A percentile compares a stretch with the other conserved stretches of the same genome.
Conservation (phyloP, 2,329 filamentous ascomycete species). For the Trichoderma atrobrunneum region DNA sequence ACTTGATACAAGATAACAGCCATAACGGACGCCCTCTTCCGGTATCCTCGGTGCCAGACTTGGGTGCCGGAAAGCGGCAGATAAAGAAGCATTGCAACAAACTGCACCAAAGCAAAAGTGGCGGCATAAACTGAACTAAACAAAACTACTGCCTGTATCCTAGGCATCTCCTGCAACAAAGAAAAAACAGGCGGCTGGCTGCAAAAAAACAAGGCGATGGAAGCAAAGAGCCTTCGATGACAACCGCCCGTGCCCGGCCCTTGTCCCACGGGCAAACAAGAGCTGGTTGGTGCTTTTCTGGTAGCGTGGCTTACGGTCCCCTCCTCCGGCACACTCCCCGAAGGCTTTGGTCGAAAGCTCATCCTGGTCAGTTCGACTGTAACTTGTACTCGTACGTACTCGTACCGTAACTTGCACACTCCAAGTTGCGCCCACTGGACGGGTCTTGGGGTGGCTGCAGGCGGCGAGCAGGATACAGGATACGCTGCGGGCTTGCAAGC, state of each 20-base stretch:
- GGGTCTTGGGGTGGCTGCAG: background rate
- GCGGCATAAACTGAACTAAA: background rate
- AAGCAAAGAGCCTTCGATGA: background rate
- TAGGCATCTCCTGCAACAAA: background rate
- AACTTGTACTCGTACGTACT: background rate
- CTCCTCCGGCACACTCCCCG: constrained; percentile 16
- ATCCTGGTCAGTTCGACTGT: background rate
- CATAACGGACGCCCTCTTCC: background rate
- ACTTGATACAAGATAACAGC: background rate
- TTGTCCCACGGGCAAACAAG: constrained; percentile 14
- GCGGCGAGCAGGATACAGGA: background rate
- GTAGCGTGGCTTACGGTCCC: constrained; percentile 16
- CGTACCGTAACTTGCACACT: background rate
- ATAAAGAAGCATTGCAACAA: background rate
- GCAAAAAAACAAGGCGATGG: background rate
- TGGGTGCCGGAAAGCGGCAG: background rate
- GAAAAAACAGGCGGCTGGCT: background rate
- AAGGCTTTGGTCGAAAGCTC: background rate
- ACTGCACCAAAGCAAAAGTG: background rate
- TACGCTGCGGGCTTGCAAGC: background rate
- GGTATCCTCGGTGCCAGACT: background rate
- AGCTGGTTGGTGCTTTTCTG: constrained; percentile 17
- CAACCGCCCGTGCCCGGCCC: constrained; percentile 3
- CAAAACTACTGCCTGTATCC: background rate
- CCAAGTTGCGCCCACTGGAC: background rate